Conservation (phyloP, 2,329 filamentous ascomycete species). For the Verticillium tricorpus region DNA sequence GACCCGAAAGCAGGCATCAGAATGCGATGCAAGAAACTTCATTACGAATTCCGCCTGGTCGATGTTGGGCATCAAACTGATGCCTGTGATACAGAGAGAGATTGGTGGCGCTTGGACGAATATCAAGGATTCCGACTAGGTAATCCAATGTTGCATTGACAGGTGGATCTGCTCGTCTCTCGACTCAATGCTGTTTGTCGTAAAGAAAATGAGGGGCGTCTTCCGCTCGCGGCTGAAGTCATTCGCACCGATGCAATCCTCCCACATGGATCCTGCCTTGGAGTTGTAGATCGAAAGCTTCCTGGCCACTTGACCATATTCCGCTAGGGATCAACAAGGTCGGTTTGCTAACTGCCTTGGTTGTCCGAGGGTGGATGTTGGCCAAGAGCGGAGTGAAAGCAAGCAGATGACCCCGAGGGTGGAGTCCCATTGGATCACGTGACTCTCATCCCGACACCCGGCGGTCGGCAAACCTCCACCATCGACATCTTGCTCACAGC, state of each 20-base stretch:
- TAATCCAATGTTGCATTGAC: background rate
- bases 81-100: background rate
- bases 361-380: conserved; percentile 1
- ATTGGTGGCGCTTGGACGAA: background rate
- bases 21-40: background rate
- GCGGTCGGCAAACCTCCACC: conserved; percentile 3
- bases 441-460: background rate
- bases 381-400: background rate
- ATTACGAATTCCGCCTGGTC: background rate
- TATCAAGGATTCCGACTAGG: background rate
- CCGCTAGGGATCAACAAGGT: background rate
- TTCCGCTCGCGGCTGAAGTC: background rate
- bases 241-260: background rate
- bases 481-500: conserved; percentile 3
- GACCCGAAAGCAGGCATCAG: background rate
- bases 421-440: background rate
- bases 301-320: background rate
- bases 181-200: background rate
- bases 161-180: background rate
- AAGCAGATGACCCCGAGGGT: background rate
- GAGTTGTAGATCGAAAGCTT: background rate
- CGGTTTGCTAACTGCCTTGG: background rate
- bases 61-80: background rate
- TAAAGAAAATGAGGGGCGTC: background rate
- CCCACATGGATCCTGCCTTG: background rate